Evolutionary conservation across 2,329 filamentous ascomycete species (phyloP).

Genomic region (Clarireedia homoeocarpa): DNA sequence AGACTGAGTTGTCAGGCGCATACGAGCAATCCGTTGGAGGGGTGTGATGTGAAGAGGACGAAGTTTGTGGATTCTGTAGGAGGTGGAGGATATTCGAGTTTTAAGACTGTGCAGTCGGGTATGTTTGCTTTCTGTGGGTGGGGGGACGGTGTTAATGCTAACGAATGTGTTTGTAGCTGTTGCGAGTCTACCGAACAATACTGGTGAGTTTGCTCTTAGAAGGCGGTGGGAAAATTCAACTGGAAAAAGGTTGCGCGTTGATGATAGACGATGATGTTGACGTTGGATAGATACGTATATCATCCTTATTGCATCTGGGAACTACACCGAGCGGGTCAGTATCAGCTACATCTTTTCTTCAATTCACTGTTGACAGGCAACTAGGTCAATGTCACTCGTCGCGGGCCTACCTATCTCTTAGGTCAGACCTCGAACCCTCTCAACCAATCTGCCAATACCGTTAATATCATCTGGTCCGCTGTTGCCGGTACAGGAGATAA

Average conservation of each 20-base stretch:
- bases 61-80: constrained; percentile 16
- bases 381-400: constrained; percentile 52
- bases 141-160: background rate
- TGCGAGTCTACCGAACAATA: constrained; percentile 22
- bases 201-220: constrained; percentile 12
- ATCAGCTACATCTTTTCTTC: background rate
- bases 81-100: constrained; percentile 11
- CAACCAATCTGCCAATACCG: constrained; percentile 33
- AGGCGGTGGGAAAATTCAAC: background rate
- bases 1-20: constrained; percentile 17
- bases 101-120: constrained; percentile 25
- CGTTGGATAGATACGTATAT: constrained; percentile 31
- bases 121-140: background rate
- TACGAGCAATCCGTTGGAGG: constrained; percentile 18
- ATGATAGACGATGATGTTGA: background rate
- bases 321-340: constrained; percentile 43
- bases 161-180: constrained; percentile 16
- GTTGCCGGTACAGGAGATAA: constrained; percentile 49
- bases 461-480: constrained; percentile 52
- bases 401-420: constrained; percentile 51
- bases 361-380: constrained; percentile 36
- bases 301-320: constrained; percentile 53
- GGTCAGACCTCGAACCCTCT: constrained; percentile 36
- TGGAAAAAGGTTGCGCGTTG: no score
- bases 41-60: constrained; percentile 20